Evolutionary conservation across 176 grass and related monocot genomes (phyloP), one percentile per base, ranked within the genome.

Genomic region (Zoysia pacifica): DNA sequence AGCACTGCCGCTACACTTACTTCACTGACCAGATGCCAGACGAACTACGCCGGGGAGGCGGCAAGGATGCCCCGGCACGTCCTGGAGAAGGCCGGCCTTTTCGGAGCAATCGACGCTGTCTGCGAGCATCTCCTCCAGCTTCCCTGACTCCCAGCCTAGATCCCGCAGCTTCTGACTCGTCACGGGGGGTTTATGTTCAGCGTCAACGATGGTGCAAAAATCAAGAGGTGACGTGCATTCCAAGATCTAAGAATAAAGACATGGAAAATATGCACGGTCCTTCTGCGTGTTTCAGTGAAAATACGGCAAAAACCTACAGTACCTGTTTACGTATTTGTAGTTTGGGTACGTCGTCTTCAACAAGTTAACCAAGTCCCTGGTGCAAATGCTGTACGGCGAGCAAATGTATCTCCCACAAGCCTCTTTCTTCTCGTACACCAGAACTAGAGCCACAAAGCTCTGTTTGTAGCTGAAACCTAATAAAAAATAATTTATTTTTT

Each of bases 301-400:
- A 9, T 10, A 75, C 81, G 19, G n/a, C n/a, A n/a, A n/a, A n/a
- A n/a, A n/a, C n/a, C n/a, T n/a, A n/a, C n/a, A n/a, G n/a, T 64
- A 88, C 87, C 71, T 76, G 46, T 59, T 35, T 53, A 80, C 55
- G 9, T 58, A 85, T 41, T n/a, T 85, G 58, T 76, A 71, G 12
- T 89, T 13, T 11, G 82, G 77, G 74, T 75, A 71, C 80, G 86
- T 65, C 52, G 60, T 83, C 91, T 78, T 88, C 68, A 93, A 10
- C 45, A 90, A 47, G 62, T 88, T 62, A 61, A 93, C 81, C 52
- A 90, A 37, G 67, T 86, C 85, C 48, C 52, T 46, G 0, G 60
- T 69, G 65, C 15, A 63, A 5, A 84, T 20, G 83, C 48, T 3
- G 82, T 90, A 70, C 16, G 83, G 53, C 2, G 82, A 10, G 20